Base-by-base conservation (phyloP, 768 basidiomycete genomes). In the Saitozyma podzolica region DNA sequence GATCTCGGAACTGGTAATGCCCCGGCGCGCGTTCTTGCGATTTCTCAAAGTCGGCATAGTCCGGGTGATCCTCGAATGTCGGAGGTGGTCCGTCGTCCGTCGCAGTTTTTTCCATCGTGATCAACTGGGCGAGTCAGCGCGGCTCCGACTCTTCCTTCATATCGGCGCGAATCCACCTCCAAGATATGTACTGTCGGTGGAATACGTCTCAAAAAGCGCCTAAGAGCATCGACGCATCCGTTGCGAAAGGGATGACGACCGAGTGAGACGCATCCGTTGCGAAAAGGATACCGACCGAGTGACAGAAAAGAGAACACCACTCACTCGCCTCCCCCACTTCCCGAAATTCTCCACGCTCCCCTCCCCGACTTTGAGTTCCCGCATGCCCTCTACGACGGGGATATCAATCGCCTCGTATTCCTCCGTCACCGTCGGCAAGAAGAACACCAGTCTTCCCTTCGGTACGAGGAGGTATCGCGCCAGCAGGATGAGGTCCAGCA, bases 331-430 rank as follows among this genome's bases (percentile, higher is more conserved):
- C 0, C 92, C 93, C 95, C 95, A 99, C 29, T 88, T 89, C 13
- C 93, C 93, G 73, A 97, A 99, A 70, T 89, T 87, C 79, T 99
- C 93, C 65, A 92, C 79, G 42, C 91, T 93, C 75, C 76, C 78
- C 7, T 69, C 67, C 8, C 65, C 72, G 17, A 61, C 58, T 54
- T 73, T 75, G 41, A 98, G 80, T 68, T 87, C 86, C 56, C 47
- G 58, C 89, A 98, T 93, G 0, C 93, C 94, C 20, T 92, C 83
- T 78, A 91, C 85, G 0, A 83, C 80, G 40, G 89, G 84, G 9
- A 98, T 82, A 73, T 99, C 96, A 1, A 96, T 81, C 67, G 90
- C 89, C 63, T 89, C 85, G 73, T 94, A 98, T 48, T 93, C 89
- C 52, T 95, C 93, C 11, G 86, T 91, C 19, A 95, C 89, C 0